Evolutionary conservation across 1,284 basidiomycete genomes (phyloP).

Genomic region (Kwoniella shivajii): DNA sequence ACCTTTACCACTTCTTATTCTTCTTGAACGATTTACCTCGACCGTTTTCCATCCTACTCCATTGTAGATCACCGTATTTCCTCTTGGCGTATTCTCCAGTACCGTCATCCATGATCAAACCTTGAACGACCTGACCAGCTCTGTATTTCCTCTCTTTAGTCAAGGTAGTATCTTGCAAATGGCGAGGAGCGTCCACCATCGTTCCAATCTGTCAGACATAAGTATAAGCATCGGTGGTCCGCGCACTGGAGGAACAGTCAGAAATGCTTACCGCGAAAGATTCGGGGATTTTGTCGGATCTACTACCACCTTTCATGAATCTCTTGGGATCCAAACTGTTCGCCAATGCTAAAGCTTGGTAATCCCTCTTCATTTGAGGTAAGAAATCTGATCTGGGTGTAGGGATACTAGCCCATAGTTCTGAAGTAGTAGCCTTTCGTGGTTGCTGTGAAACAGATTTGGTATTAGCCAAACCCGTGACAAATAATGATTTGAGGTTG

Average conservation of each 20-base stretch:
- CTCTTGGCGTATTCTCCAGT: slow-evolving; percentile 86
- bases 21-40: slow-evolving; percentile 72
- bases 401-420: slow-evolving; percentile 89
- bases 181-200: slow-evolving; percentile 72
- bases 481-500: slow-evolving; percentile 55
- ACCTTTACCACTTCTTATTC: slow-evolving; percentile 57
- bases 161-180: slow-evolving; percentile 71
- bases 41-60: slow-evolving; percentile 69
- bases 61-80: slow-evolving; percentile 86
- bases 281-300: slow-evolving; percentile 72
- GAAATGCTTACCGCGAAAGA: slow-evolving; percentile 73
- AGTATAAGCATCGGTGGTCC: not conserved
- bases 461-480: too few relatives aligned
- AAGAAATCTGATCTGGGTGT: slow-evolving; percentile 77
- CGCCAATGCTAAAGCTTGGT: slow-evolving; percentile 85
- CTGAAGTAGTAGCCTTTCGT: slow-evolving; percentile 73
- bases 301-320: slow-evolving; percentile 87
- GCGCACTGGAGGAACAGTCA: not conserved
- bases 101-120: slow-evolving; percentile 83
- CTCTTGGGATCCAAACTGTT: slow-evolving; percentile 95
- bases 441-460: slow-evolving; percentile 55
- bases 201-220: slow-evolving; percentile 71
- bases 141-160: slow-evolving; percentile 79
- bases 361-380: slow-evolving; percentile 83
- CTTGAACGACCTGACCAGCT: slow-evolving; percentile 82